These are phyloP conservation scores for Adansonia gregorii DNA, from an alignment of 441 rosid species.

Conservation along the genomic window DNA sequence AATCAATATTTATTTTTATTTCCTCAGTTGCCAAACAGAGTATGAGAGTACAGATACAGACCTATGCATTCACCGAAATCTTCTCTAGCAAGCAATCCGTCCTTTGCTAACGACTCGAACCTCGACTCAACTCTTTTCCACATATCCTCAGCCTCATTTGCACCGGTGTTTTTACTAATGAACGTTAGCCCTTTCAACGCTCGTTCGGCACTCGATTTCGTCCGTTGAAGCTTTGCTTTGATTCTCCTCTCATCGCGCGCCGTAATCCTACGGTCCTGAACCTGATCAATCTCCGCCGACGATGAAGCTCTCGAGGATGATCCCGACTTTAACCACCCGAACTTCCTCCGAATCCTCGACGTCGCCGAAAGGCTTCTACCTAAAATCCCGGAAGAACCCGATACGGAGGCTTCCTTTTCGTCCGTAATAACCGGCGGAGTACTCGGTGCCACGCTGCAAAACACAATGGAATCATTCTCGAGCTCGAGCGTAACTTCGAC, in stretches of 20 bases:
- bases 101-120: constrained; percentile 57
- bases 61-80: constrained; percentile 97
- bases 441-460: constrained; percentile 70
- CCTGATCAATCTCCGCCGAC: constrained; percentile 44
- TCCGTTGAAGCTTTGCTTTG: constrained; percentile 61
- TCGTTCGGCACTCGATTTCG: constrained; percentile 72
- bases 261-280: constrained; percentile 31
- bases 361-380: constrained; percentile 63
- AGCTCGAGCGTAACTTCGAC: constrained; percentile 86
- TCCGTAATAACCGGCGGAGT: constrained; percentile 8
- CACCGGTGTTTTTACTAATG: constrained; percentile 60
- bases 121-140: constrained; percentile 76
- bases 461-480: constrained; percentile 61
- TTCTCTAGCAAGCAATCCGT: constrained; percentile 77
- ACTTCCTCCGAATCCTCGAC: constrained; percentile 58
- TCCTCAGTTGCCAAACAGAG: no score
- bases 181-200: constrained; percentile 82
- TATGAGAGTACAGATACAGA: constrained; percentile 28
- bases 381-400: constrained; percentile 23
- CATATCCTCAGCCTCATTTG: constrained; percentile 53
- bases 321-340: constrained; percentile 64
- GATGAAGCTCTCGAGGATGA: constrained; percentile 48
- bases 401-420: constrained; percentile 22
- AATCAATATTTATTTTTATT: no score
- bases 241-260: constrained; percentile 65